Evolutionary conservation across 2,329 filamentous ascomycete species (phyloP), one percentile per base, ranked within the genome.

Genomic region (Ceratocystis colombiana): DNA sequence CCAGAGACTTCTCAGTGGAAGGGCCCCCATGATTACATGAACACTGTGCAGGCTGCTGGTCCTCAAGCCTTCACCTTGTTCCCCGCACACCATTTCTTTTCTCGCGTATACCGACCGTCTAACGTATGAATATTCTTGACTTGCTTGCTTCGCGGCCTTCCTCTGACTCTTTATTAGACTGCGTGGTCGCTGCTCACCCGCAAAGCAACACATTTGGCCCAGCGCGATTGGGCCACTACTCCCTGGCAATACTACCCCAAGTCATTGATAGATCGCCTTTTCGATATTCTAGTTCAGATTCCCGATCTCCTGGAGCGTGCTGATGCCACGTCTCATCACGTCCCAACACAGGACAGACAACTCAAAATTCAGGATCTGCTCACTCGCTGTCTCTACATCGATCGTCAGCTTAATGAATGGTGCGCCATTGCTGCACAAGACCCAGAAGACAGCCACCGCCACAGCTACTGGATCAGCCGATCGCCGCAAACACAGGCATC

Each of bases 61-160:
- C 79, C 82, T 0, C 72, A 73, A 2, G 72, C 74, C 53, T 84
- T 82, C 68, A 75, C 75, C 46, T 73, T 73, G 0, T 84, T 84
- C 64, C 82, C 82, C 1, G 76, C 79, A 10, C 82, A 84, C 67
- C 82, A 84, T 70, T 84, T 82, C 71, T 84, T 84, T 66, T 77
- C 78, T 28, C 77, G 81, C 10, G 76, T 84, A 4, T 84, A 80
- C 69, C 78, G 82, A 28, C 80, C 79, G 15, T 77, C 75, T 61
- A 79, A 79, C 59, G 82, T 83, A 74, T 75, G 81, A 75, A 6
- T 50, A 20, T 61, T 37, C 46, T 64, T 41, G 20, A 41, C 15
- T 25, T 15, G 15, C 17, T 2, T n/a, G 22, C 3, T 28, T 22
- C n/a, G 7, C 46, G 15, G 33, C 25, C 53, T 28, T 30, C 20